Evolutionary conservation across 495 filamentous ascomycete genomes (phyloP).

Genomic region (Tuber brumale): DNA sequence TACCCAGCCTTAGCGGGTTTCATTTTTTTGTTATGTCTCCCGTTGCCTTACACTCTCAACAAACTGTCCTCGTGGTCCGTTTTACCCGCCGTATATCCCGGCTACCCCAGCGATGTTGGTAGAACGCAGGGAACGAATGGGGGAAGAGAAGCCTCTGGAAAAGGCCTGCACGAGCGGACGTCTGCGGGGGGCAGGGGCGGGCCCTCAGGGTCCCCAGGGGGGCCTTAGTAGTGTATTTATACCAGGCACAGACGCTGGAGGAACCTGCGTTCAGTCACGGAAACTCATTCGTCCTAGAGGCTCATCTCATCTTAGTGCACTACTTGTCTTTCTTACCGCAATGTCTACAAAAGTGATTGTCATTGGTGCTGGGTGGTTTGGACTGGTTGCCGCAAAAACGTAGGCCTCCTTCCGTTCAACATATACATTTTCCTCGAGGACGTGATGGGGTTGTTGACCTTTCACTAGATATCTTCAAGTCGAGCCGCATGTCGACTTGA

Average conservation of each 20-base stretch:
- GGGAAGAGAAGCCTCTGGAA: not conserved
- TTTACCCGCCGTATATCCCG: not conserved
- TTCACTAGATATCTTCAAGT: conserved; percentile 20
- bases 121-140: not conserved
- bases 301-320: not conserved
- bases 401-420: not conserved
- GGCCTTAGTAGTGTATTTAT: not conserved
- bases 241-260: not conserved
- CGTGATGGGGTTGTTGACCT: not conserved
- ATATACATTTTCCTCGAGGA: not conserved
- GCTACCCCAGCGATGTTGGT: not conserved
- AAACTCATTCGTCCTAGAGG: not conserved
- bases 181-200: not conserved
- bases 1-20: not conserved
- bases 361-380: conserved; percentile 13
- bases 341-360: conserved; percentile 17
- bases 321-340: not conserved
- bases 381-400: conserved; percentile 17
- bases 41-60: not conserved
- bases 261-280: not conserved
- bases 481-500: conserved; percentile 36
- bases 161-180: not conserved
- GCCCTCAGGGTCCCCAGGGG: not conserved
- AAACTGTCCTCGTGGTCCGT: not conserved
- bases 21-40: not conserved